These are phyloP conservation scores for Boletus fagicola DNA, from an alignment of 768 basidiomycete species.

Conservation along the genomic window DNA sequence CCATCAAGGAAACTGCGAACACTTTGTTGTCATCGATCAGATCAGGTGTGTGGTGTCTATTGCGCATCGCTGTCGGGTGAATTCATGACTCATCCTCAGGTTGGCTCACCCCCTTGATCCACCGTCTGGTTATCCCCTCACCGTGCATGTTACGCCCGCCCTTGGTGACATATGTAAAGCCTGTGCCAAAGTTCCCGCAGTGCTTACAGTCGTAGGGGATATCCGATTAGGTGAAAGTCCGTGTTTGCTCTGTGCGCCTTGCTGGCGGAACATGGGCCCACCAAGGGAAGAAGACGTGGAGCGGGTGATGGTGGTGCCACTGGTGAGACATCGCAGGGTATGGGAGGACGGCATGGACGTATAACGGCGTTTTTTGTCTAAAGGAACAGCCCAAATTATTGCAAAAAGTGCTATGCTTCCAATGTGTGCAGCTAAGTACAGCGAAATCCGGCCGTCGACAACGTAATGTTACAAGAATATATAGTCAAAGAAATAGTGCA, in stretches of 20 bases:
- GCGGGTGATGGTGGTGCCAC: conserved; percentile 48
- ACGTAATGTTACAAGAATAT: conserved; percentile 9
- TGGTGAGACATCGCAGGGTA: conserved; percentile 43
- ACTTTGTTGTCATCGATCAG: conserved; percentile 70
- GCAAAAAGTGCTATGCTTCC: background rate
- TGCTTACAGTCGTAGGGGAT: conserved; percentile 67
- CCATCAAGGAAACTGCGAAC: conserved; percentile 80
- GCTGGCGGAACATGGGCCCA: conserved; percentile 70
- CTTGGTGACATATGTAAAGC: conserved; percentile 63
- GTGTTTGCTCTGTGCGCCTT: conserved; percentile 67
- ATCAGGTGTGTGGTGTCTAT: conserved; percentile 51
- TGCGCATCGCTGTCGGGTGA: background rate
- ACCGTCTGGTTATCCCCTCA: conserved; percentile 61
- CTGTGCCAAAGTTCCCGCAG: conserved; percentile 69
- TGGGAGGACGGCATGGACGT: conserved; percentile 16
- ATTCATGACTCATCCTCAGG: conserved; percentile 37
- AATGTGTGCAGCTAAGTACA: background rate
- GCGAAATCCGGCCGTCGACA: background rate
- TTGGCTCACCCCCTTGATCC: conserved; percentile 58
- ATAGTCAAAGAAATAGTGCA: conserved; percentile 1
- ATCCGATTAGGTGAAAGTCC: conserved; percentile 76
- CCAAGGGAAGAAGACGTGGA: conserved; percentile 40
- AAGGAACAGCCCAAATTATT: no score
- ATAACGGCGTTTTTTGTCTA: background rate
- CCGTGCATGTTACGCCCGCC: conserved; percentile 60